Evolutionary conservation across 495 filamentous ascomycete genomes (phyloP).

Genomic region (Penicillium riverlandense): DNA sequence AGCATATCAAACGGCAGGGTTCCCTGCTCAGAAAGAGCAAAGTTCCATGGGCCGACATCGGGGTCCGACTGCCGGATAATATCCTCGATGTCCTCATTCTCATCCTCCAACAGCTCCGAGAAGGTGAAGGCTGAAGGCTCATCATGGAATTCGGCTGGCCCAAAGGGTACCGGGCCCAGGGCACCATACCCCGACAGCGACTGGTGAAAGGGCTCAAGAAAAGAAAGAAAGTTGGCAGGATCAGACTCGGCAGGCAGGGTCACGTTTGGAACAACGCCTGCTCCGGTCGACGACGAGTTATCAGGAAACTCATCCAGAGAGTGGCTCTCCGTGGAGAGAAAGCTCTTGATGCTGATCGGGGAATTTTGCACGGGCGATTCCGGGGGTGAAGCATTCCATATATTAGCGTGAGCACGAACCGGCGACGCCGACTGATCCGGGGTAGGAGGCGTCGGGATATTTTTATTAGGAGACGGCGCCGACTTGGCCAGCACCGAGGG

Average conservation of each 20-base stretch:
- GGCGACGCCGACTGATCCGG: constrained; percentile 10
- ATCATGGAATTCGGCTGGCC: background rate
- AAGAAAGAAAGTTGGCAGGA: constrained; percentile 14
- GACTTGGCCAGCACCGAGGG: background rate
- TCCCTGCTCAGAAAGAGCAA: constrained; percentile 8
- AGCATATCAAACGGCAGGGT: constrained; percentile 1
- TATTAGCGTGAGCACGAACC: constrained; percentile 1
- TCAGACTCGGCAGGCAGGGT: constrained; percentile 12
- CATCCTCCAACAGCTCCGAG: constrained; percentile 28
- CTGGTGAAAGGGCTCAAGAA: constrained; percentile 14
- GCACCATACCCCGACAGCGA: constrained; percentile 8
- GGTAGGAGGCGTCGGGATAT: constrained; percentile 12
- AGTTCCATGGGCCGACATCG: constrained; percentile 29
- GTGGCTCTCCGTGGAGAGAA: constrained; percentile 10
- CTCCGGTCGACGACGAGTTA: constrained; percentile 3
- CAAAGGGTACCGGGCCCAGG: constrained; percentile 1
- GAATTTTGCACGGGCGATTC: constrained; percentile 12
- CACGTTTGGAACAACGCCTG: background rate
- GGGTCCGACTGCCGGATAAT: constrained; percentile 44
- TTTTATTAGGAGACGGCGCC: background rate
- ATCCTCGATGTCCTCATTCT: constrained; percentile 54
- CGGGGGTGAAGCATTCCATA: constrained; percentile 7
- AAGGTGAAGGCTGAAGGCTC: constrained; percentile 22
- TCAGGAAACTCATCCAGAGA: constrained; percentile 13
- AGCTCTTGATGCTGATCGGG: constrained; percentile 14